Conservation (phyloP, 306 rosid species). For the Vicia villosa region DNA sequence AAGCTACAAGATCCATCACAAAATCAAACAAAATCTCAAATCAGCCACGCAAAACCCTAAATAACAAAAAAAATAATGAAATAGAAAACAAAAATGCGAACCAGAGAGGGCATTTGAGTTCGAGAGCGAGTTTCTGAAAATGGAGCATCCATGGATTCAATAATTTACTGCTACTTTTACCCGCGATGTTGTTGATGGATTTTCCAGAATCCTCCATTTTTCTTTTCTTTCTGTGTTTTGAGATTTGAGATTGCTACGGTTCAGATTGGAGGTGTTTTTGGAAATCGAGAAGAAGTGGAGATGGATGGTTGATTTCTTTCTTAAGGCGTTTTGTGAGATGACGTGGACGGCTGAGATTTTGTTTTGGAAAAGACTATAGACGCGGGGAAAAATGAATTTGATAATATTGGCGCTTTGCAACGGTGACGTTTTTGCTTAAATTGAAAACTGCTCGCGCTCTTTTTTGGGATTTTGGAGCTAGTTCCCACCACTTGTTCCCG, state of each 20-base stretch:
- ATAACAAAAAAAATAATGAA: not conserved
- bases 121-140: slow-evolving; percentile 83
- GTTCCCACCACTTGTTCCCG: not conserved
- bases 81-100: slow-evolving; percentile 2
- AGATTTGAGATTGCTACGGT: too few species aligned
- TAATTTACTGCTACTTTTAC: not conserved
- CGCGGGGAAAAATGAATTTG: not conserved
- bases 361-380: not conserved
- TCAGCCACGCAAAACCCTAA: not conserved
- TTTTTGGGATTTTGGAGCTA: not conserved
- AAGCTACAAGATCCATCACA: slow-evolving; percentile 54
- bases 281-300: not conserved
- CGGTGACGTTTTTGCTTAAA: not conserved
- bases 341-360: slow-evolving; percentile 4
- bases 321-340: not conserved
- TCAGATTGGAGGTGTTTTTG: not conserved
- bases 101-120: slow-evolving; percentile 96
- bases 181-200: not conserved
- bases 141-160: slow-evolving; percentile 72
- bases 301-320: not conserved
- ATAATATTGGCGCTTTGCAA: not conserved
- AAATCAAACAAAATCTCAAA: slow-evolving; percentile 3
- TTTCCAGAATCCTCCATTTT: slow-evolving; percentile 53
- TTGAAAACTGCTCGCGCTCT: not conserved
- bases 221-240: not conserved